Conservation (phyloP, 1,284 basidiomycete genomes). For the Singerocomus inundabilis region DNA sequence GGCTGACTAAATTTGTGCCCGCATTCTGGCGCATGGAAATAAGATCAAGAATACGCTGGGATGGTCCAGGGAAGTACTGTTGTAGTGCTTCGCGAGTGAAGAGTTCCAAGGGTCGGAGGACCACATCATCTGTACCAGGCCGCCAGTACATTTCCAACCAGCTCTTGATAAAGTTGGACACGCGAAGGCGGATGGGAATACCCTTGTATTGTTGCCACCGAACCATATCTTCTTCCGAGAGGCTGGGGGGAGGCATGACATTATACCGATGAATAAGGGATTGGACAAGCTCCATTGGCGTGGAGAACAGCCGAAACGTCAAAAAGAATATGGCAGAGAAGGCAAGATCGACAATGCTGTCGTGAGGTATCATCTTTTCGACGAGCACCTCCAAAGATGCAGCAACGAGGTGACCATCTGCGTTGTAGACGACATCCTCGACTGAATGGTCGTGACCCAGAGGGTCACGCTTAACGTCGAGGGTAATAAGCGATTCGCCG, state of each 20-base stretch:
- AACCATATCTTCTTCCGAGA: conserved; percentile 62
- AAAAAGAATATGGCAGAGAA: conserved; percentile 91
- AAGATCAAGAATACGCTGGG: conserved; percentile 73
- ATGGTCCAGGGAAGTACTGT: conserved; percentile 63
- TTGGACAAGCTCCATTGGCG: conserved; percentile 74
- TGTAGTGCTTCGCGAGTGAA: conserved; percentile 67
- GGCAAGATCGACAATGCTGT: conserved; percentile 80
- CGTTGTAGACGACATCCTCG: conserved; percentile 87
- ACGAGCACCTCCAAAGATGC: conserved; percentile 88
- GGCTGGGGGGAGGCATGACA: conserved; percentile 57
- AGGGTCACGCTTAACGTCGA: conserved; percentile 49
- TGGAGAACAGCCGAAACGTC: conserved; percentile 93
- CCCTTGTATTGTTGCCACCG: conserved; percentile 86
- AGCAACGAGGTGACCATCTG: conserved; percentile 86
- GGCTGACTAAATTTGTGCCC: conserved; percentile 45
- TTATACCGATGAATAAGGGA: conserved; percentile 83
- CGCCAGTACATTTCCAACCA: conserved; percentile 96
- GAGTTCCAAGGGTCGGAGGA: conserved; percentile 56
- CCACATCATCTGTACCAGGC: conserved; percentile 58
- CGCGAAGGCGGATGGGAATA: conserved; percentile 83
- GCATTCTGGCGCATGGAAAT: conserved; percentile 54
- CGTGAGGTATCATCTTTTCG: conserved; percentile 96
- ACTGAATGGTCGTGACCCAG: conserved; percentile 67
- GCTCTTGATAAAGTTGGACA: conserved; percentile 88
- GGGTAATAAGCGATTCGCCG: conserved; percentile 50